Evolutionary conservation across 495 filamentous ascomycete species (phyloP).

Genomic region (Cercophora samala): DNA sequence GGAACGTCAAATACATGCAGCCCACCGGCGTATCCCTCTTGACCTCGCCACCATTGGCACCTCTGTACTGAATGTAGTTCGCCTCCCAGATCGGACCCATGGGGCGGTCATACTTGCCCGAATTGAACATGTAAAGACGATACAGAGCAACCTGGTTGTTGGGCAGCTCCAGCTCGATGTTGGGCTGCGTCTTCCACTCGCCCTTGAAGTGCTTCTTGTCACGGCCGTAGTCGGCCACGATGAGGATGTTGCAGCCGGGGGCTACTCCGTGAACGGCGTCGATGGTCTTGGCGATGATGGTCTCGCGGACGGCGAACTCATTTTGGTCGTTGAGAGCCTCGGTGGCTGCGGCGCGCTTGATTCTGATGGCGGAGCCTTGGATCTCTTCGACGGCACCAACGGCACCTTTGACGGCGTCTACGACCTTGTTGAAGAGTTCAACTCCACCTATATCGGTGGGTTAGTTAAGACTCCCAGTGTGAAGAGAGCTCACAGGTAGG

Average conservation of each 20-base stretch:
- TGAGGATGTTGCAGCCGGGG: constrained; percentile 2
- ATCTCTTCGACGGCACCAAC: background rate
- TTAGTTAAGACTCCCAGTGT: background rate
- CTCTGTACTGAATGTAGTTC: constrained; percentile 4
- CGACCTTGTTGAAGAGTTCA: background rate
- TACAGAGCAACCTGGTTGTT: background rate
- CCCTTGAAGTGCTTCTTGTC: constrained; percentile 2
- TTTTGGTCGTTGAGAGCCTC: background rate
- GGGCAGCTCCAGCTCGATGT: background rate
- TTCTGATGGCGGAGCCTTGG: background rate
- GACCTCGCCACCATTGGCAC: background rate
- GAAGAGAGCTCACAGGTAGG: background rate
- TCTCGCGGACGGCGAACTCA: background rate
- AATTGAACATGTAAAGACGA: constrained; percentile 2
- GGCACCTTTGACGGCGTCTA: background rate
- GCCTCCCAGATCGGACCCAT: constrained; percentile 6
- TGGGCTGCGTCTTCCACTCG: background rate
- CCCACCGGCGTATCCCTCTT: background rate
- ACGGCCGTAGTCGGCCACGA: constrained; percentile 2
- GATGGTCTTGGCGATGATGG: background rate
- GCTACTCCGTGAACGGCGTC: background rate
- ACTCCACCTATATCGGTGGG: background rate
- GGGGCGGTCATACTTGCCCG: constrained; percentile 4
- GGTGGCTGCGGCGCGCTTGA: background rate
- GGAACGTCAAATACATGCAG: constrained; percentile 6